Base-by-base conservation (phyloP, 2,329 filamentous ascomycete species). In the Alternaria sp. region DNA sequence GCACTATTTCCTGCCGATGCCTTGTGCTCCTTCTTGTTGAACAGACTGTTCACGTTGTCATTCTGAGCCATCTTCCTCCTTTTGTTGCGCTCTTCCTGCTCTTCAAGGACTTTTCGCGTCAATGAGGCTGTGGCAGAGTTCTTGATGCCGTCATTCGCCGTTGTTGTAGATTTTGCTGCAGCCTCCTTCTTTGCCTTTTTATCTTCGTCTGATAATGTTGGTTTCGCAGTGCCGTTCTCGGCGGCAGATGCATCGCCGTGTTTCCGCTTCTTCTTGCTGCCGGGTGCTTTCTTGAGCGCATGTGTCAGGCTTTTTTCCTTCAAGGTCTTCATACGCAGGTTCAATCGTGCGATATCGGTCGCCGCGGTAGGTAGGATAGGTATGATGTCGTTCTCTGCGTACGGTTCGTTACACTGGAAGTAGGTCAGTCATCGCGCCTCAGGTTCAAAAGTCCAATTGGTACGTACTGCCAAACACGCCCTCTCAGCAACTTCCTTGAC, bases 91-190 rank as follows among this genome's bases (percentile, higher is more conserved):
- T 91, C 89, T 54, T 95, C 91, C 77, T 97, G 93, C 73, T 98
- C 95, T 23, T 91, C 90, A 25, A 98, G 79, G 0, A 99, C 94
- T 70, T 90, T 93, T 0, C 91, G 92, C 0, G 95, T 97, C 46
- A 99, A 81, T 4, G 89, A 91, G 0, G 95, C 94, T 0, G 96
- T 96, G 59, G 92, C 87, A 0, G 92, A 85, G 71, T 98, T 97
- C 78, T 97, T 97, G 79, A 98, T 97, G 11, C 90, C 89, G 57
- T 85, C 81, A 43, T 59, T 66, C n/a, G 52, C 21, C 21, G 57
- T 55, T 15, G 54, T 32, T 53, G 44, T 46, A 15, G 44, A 5
- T 50, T 59, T 54, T 17, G 63, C 60, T n/a, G 70, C 64, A 12
- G 64, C 59, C n/a, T 70, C 63, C 15, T 61, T 61, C 45, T 70